Base-by-base conservation (phyloP, 345 rosid genomes). In the Moricandia arvensis region DNA sequence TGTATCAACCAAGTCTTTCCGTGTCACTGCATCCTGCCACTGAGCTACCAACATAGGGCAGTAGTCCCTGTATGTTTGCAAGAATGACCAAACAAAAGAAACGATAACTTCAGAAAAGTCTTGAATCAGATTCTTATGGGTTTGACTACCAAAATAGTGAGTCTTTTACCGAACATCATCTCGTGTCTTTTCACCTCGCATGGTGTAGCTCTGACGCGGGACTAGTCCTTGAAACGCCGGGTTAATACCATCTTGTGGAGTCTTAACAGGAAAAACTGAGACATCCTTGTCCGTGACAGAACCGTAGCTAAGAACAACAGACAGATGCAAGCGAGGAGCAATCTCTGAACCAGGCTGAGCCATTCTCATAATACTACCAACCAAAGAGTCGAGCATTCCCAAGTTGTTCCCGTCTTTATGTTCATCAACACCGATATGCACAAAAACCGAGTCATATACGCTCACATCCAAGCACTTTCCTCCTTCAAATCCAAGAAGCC, bases 41-140 rank as follows among this genome's bases (percentile, higher is more conserved):
- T 95, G 97, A 80, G 96, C 89, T 73, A 89, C 71, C 80, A 95
- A 68, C 96, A 95, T 88, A 3, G 99, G 97, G 79, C 82, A 83
- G 45, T 87, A 81, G 76, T 88, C 86, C 89, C 92, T 92, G 91
- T 79, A 57, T 78, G 73, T 53, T 3, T 61, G 55, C 69, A 79
- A 45, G 7, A 75, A 54, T 51, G 68, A 75, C 54, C 60, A n/a
- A n/a, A 21, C 24, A 1, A 21, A 21, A 1, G 24, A 21, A 68
- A 67, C 70, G 1, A 26, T 63, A 38, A 30, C 66, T 51, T 53
- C 18, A 24, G 3, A 45, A 58, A 65, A 16, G 17, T 9, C 33
- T 8, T 26, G 0, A 53, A 8, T 57, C 5, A 33, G 7, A 60
- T 9, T 75, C 26, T 12, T 57, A 16, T 21, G 17, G 17, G 30